Evolutionary conservation across 1,284 basidiomycete genomes (phyloP), one percentile per base, ranked within the genome.

Genomic region (Boletus albobrunnescens): DNA sequence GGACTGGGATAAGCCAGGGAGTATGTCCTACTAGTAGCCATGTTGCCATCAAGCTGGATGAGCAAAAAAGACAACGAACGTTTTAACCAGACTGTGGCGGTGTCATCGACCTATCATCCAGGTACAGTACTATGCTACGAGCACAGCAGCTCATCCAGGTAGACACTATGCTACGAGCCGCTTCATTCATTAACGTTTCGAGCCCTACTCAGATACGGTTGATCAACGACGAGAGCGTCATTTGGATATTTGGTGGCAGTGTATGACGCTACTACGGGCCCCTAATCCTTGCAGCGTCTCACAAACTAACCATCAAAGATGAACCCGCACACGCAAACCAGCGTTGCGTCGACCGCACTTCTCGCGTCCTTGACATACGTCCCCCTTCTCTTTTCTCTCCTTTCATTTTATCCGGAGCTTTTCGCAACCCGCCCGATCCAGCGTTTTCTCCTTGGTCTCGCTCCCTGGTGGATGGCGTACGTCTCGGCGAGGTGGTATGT

Each of bases 381-480:
- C 11, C 59, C 61, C 0, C 8, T 62, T 33, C 19, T 60, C 26
- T 20, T 60, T 5, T 60, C 58, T 3, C 2, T 49, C 13, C 41
- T 64, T 7, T 38, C 53, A 0, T 60, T 58, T 22, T 54, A 43
- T 11, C 48, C 49, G 0, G 23, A 44, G 10, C 20, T 58, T 13
- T 49, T 49, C 11, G 32, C 20, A 16, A 27, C 41, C n/a, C 57
- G 42, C 11, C 61, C 59, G 0, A 1, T 48, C 13, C 41, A 31
- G 16, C 49, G 41, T 28, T 62, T 60, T 14, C 10, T 60, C 10
- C 47, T 62, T n/a, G 24, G 30, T 14, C 46, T 60, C 24, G 43
- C 47, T 5, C 59, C 61, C 3, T 62, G 56, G 49, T 60, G 55
- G 52, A 19, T 61, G 23, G 41, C 62, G 6, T 63, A 56, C 38